Evolutionary conservation across 2,329 filamentous ascomycete genomes (phyloP), one percentile per base, ranked within the genome.

Genomic region (Falciphora oryzae): DNA sequence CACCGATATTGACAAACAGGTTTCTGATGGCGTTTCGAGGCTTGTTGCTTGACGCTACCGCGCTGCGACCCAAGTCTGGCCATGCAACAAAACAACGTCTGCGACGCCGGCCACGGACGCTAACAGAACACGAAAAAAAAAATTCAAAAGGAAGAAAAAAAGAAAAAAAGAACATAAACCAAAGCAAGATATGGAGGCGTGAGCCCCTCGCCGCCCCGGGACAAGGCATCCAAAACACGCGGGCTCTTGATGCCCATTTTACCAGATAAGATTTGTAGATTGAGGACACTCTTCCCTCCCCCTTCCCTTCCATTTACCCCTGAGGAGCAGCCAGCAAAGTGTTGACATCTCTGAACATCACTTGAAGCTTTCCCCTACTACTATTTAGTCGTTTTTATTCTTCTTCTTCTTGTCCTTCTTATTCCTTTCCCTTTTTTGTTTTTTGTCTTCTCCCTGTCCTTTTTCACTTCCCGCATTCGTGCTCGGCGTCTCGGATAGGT

Each of bases 1-100:
- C 14, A 25, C 57, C 27, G 57, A 58, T 58, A 58, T 58, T 58
- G 57, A 58, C 57, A 58, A 58, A 58, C 57, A 58, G 57, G 10
- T 27, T 58, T 58, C 57, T 7, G 25, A 27, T 28, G 27, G 57
- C 14, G 29, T 58, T 58, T 11, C 57, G 27, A 58, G 27, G 57
- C 4, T 29, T 5, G 25, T 28, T 58, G 11, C 57, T 58, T n/a
- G 7, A 58, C 4, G 5, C 57, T 28, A 14, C 25, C 6, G 18
- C 57, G 18, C 27, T 1, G 25, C 27, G 25, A 16, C 57, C 27
- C 57, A 28, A 28, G 14, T 58, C 18, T 22, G 13, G 18, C 27
- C 57, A 13, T 13, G 25, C 16, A 27, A 58, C 29, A 28, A 31
- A 58, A 4, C 27, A 4, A 25, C 27, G 5, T 58, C 27, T 2